These are phyloP conservation scores for Pyricularia grisea DNA, from an alignment of 2,329 filamentous ascomycete genomes.

Conservation along the genomic window DNA sequence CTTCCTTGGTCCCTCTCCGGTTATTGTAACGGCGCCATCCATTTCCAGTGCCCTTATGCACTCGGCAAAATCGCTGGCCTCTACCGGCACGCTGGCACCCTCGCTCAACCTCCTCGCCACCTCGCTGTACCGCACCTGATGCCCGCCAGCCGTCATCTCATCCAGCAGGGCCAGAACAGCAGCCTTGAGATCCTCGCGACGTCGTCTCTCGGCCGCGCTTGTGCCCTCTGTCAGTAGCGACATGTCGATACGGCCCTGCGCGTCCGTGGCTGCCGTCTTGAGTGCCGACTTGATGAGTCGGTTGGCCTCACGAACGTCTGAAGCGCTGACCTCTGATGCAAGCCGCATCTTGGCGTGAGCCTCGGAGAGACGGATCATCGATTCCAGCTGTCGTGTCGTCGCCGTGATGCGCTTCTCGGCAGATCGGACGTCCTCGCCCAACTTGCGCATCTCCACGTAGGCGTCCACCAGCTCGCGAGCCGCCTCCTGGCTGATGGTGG, in stretches of 20 bases:
- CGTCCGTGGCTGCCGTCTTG: constrained; percentile 94
- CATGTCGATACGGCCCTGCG: constrained; percentile 94
- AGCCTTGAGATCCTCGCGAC: constrained; percentile 75
- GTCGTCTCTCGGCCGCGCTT: constrained; percentile 73
- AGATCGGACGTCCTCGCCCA: constrained; percentile 78
- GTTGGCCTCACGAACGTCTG: constrained; percentile 84
- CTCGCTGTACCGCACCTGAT: constrained; percentile 68
- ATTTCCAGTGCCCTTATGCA: constrained; percentile 71
- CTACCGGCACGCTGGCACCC: constrained; percentile 59
- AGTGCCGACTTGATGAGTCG: constrained; percentile 88
- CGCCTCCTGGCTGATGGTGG: constrained; percentile 68
- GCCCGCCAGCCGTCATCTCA: constrained; percentile 60
- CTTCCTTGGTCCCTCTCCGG: constrained; percentile 76
- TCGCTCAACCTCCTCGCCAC: constrained; percentile 66
- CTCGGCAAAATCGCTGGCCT: constrained; percentile 74
- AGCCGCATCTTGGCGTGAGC: constrained; percentile 98
- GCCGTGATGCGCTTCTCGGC: constrained; percentile 95
- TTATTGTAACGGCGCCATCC: constrained; percentile 72
- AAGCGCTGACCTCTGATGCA: constrained; percentile 60
- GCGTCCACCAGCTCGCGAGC: constrained; percentile 75
- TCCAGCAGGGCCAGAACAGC: constrained; percentile 69
- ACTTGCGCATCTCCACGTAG: constrained; percentile 91
- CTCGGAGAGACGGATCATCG: constrained; percentile 94
- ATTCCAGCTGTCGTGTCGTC: constrained; percentile 92
- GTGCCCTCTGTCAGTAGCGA: constrained; percentile 90